phyloP scores from a whole-genome alignment of 1,139 yeast species.

The Scheffersomyces stambukii region DNA sequence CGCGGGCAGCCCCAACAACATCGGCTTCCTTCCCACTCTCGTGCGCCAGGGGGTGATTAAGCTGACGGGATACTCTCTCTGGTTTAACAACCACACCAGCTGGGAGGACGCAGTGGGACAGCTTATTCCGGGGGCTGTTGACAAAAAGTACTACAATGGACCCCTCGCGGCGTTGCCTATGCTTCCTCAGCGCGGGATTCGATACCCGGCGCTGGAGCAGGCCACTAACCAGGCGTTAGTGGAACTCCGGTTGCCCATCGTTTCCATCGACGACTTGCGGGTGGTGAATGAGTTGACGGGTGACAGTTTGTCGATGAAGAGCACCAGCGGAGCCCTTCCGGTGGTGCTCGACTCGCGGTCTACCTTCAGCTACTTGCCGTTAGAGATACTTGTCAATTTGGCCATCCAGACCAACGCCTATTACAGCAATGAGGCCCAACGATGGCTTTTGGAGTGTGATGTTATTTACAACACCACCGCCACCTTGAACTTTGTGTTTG shows the following conservation, averaged over 20 bases:
- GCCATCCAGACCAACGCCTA: conserved; percentile 76
- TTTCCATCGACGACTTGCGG: conserved; percentile 51
- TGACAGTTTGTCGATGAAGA: conserved; percentile 28
- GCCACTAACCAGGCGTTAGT: conserved; percentile 18
- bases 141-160: conserved; percentile 42
- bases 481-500: conserved; percentile 51
- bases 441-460: conserved; percentile 72
- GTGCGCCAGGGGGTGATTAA: conserved; percentile 28
- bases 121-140: conserved; percentile 59
- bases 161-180: conserved; percentile 45
- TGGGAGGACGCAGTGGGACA: conserved; percentile 24
- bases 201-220: conserved; percentile 19
- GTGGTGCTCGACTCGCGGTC: conserved; percentile 61
- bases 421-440: conserved; percentile 43
- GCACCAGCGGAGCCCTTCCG: conserved; percentile 39
- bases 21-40: conserved; percentile 41
- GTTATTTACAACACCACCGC: conserved; percentile 39
- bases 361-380: conserved; percentile 53
- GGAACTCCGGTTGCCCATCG: conserved; percentile 42
- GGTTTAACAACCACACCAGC: conserved; percentile 26
- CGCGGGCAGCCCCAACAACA: conserved; percentile 38
- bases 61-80: conserved; percentile 54
- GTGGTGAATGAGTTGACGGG: conserved; percentile 43
- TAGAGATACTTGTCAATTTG: conserved; percentile 53
- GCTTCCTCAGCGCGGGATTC: conserved; percentile 34